These are phyloP conservation scores for Mycena floridula DNA, from an alignment of 768 basidiomycete genomes.

Conservation along the genomic window DNA sequence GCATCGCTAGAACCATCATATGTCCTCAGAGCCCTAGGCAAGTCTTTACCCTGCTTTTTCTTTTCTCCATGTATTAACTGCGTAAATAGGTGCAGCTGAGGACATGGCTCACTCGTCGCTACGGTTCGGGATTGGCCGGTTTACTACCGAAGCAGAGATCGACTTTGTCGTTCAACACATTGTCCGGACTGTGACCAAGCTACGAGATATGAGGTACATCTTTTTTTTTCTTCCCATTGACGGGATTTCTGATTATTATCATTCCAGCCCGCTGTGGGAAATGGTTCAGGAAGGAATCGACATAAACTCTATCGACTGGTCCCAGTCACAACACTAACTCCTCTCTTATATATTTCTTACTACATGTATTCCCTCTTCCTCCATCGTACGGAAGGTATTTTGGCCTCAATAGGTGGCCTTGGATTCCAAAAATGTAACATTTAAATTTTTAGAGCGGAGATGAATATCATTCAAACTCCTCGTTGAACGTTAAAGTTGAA, in stretches of 20 bases:
- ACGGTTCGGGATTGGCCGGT: slow-evolving; percentile 95
- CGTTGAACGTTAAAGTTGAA: no score
- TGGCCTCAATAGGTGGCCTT: background rate
- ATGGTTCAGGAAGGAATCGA: slow-evolving; percentile 99
- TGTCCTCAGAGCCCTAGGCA: slow-evolving; percentile 90
- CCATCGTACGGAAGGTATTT: background rate
- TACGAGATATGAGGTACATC: slow-evolving; percentile 88
- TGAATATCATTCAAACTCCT: slow-evolving; percentile 51
- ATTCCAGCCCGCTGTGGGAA: slow-evolving; percentile 87
- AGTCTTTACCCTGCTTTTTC: slow-evolving; percentile 8
- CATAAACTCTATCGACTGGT: slow-evolving; percentile 92
- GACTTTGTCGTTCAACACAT: slow-evolving; percentile 91
- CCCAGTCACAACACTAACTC: slow-evolving; percentile 42
- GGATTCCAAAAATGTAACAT: slow-evolving; percentile 4
- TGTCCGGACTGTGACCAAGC: slow-evolving; percentile 74
- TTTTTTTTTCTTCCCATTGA: slow-evolving; percentile 3
- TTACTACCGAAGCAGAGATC: slow-evolving; percentile 95
- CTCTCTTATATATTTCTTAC: slow-evolving; percentile 5
- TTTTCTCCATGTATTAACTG: background rate
- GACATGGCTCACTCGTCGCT: slow-evolving; percentile 99
- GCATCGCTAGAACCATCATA: slow-evolving; percentile 98
- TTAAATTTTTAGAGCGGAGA: no score
- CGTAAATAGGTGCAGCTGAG: slow-evolving; percentile 74
- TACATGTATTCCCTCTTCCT: background rate
- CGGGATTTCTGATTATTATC: slow-evolving; percentile 2